Conservation (phyloP, 148 eudicot species). For the Heliamphora exappendiculata region DNA sequence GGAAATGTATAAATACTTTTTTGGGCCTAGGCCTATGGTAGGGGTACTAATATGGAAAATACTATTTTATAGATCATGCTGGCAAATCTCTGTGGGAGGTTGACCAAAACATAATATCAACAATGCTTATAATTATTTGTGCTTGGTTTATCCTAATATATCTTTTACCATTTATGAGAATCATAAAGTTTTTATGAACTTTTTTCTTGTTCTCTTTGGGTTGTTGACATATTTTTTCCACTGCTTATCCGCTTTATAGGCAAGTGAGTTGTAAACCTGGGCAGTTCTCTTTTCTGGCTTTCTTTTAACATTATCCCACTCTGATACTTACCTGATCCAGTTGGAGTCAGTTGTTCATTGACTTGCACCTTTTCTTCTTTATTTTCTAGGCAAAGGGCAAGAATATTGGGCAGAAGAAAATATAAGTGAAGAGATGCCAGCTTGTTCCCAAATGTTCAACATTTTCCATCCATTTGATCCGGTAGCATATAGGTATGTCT, state of each 20-base stretch:
- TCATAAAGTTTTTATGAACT: no score
- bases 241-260: not conserved
- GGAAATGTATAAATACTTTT: no score
- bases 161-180: not conserved
- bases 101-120: no score
- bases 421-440: slow-evolving; percentile 88
- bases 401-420: slow-evolving; percentile 87
- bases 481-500: slow-evolving; percentile 83
- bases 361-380: not conserved
- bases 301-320: not conserved
- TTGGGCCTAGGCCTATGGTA: no score
- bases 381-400: slow-evolving; percentile 54
- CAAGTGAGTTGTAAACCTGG: not conserved
- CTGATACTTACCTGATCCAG: not conserved
- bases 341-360: not conserved
- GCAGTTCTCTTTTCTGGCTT: not conserved
- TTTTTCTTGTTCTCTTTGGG: no score
- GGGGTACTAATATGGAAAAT: no score
- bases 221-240: not conserved
- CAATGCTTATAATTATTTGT: no score
- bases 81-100: no score
- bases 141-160: not conserved
- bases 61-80: no score
- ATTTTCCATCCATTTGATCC: slow-evolving; percentile 99
- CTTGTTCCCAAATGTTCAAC: slow-evolving; percentile 84